phyloP scores from a whole-genome alignment of 176 grass and related monocot genomes.

The Carex littledalei region DNA sequence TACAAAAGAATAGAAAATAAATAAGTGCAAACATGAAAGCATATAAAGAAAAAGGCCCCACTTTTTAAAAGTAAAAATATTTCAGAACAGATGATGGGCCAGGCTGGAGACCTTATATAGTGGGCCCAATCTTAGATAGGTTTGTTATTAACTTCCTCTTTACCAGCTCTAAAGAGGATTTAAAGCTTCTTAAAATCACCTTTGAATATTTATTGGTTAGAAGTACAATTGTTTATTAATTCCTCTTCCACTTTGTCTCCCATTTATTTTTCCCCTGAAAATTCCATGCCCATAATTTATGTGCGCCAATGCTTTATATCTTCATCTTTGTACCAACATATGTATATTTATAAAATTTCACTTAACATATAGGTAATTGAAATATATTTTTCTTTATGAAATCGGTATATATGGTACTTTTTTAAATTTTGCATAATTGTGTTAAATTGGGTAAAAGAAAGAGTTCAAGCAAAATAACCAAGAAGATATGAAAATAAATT shows the following conservation, averaged over 20 bases:
- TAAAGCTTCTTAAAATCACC: constrained; percentile 22
- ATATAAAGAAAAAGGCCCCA: constrained; percentile 3
- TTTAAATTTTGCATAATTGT: background rate
- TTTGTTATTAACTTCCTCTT: constrained; percentile 15
- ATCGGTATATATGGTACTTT: no score
- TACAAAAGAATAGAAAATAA: background rate
- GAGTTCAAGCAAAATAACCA: background rate
- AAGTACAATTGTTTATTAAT: constrained; percentile 19
- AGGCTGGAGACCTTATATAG: constrained; percentile 14
- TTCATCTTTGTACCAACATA: background rate
- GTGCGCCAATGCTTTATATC: background rate
- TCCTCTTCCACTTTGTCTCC: background rate
- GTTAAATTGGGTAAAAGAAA: background rate
- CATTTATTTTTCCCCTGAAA: background rate
- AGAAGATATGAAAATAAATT: no score
- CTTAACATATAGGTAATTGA: no score
- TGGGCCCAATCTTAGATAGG: constrained; percentile 7
- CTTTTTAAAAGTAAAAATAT: background rate
- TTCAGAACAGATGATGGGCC: constrained; percentile 9
- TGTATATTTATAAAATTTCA: no score
- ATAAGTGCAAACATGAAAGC: constrained; percentile 15
- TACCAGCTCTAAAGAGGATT: constrained; percentile 23
- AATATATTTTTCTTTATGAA: no score
- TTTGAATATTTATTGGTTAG: constrained; percentile 6
- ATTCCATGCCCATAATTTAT: background rate